Percentiles rank a stretch among this genome's conserved stretches.
Evolutionary conservation across 176 grass and related monocot genomes (phyloP).

Genomic region (Phoenix dactylifera): DNA sequence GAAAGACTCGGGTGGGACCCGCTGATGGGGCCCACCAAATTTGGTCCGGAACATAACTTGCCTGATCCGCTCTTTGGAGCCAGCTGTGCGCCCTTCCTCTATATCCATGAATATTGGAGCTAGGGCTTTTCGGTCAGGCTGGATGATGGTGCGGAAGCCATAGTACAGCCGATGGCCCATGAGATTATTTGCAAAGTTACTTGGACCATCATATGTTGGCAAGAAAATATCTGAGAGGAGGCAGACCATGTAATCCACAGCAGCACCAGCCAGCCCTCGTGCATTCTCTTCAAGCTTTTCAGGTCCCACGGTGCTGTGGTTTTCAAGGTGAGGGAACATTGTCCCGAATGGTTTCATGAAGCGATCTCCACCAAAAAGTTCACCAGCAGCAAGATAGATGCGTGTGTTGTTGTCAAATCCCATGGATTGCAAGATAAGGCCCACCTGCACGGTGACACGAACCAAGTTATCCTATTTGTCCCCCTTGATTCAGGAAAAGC

Average conservation of each 20-base stretch:
- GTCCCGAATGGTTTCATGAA: slow-evolving; percentile 85
- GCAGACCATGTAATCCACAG: slow-evolving; percentile 98
- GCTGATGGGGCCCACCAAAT: slow-evolving; percentile 70
- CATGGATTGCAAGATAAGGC: slow-evolving; percentile 63
- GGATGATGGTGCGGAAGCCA: slow-evolving; percentile 81
- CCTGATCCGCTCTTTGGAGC: slow-evolving; percentile 65
- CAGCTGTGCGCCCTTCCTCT: slow-evolving; percentile 45
- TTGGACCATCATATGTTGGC: slow-evolving; percentile 91
- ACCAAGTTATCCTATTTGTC: slow-evolving; percentile 5
- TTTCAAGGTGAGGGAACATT: slow-evolving; percentile 67
- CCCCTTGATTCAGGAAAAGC: background rate
- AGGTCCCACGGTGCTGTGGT: slow-evolving; percentile 64
- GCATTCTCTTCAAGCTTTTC: slow-evolving; percentile 72
- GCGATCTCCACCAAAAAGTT: slow-evolving; percentile 81
- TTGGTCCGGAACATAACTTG: slow-evolving; percentile 64
- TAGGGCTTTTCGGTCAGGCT: slow-evolving; percentile 75
- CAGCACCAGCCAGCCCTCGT: slow-evolving; percentile 60
- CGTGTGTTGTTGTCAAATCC: slow-evolving; percentile 71
- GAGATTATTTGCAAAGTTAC: slow-evolving; percentile 97
- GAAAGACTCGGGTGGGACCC: slow-evolving; percentile 67
- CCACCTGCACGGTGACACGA: slow-evolving; percentile 49
- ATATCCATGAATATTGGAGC: slow-evolving; percentile 80
- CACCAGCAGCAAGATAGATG: slow-evolving; percentile 89
- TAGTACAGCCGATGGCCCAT: slow-evolving; percentile 93
- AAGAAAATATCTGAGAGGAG: slow-evolving; percentile 94